Evolutionary conservation across 768 basidiomycete genomes (phyloP), one percentile per base, ranked within the genome.

Genomic region (Phanerodontia chrysosporium): DNA sequence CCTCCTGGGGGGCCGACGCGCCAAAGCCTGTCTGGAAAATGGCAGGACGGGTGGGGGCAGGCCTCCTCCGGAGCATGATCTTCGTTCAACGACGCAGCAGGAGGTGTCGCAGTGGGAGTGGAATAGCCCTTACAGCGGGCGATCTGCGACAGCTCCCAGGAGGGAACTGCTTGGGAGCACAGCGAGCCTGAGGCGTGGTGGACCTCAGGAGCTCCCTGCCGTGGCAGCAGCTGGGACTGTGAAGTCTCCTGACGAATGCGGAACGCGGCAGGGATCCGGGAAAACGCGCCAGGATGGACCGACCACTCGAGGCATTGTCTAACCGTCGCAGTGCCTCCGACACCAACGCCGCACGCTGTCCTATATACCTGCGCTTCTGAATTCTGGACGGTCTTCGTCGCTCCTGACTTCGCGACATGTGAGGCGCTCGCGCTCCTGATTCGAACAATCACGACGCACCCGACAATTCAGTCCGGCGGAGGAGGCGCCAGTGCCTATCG

Each of bases 361-460:
- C 49, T 51, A 51, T 51, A 51, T 51, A 51, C 8, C 49, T 51
- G 32, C 32, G 32, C 32, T n/a, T n/a, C 7, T 14, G 27, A 8
- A 14, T 24, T 51, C 8, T 51, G 49, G 21, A 51, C 32, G 29
- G 49, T 10, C 49, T 7, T 30, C 25, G 46, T 24, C 46, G 46
- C 46, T 28, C 46, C n/a, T 51, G 46, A n/a, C 28, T 32, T 32
- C 49, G n/a, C 49, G 30, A 28, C 3, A 29, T 3, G 48, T 32
- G 44, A 42, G 44, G 58, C 58, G 51, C 52, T 36, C 27, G 25
- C 14, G 8, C 29, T 10, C 21, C 36, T 54, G 58, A 54, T 59
- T 48, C 51, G 51, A 59, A 59, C 58, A 45, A 54, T 59, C 58
- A 59, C 28, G 42, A 53, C 58, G 36, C 35, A 46, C 35, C 57